phyloP scores from a whole-genome alignment of 805 yeast species.

The Danielia reshetovae region DNA sequence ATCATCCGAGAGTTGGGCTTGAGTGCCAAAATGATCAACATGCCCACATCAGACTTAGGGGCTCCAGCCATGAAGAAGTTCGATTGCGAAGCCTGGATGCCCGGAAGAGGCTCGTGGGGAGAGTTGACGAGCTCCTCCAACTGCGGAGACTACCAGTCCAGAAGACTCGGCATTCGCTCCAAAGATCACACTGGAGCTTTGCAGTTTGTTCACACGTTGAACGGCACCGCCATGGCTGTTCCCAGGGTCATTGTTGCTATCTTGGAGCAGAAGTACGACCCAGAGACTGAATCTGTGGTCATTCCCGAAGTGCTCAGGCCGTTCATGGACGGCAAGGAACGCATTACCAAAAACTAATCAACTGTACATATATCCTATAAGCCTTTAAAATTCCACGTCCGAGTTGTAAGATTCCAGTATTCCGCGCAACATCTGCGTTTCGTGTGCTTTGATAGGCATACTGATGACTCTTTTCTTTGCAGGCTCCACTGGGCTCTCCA shows the following conservation, averaged over 20 bases:
- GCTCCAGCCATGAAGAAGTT: slow-evolving; percentile 89
- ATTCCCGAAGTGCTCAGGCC: slow-evolving; percentile 68
- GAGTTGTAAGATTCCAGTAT: slow-evolving; percentile 12
- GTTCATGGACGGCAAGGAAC: slow-evolving; percentile 64
- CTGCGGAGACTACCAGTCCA: slow-evolving; percentile 86
- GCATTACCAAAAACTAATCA: slow-evolving; percentile 16
- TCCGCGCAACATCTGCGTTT: too few relatives aligned
- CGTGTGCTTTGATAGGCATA: slow-evolving; percentile 7
- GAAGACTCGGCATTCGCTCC: slow-evolving; percentile 71
- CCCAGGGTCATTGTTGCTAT: slow-evolving; percentile 88
- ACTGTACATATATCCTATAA: background rate
- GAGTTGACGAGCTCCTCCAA: slow-evolving; percentile 89
- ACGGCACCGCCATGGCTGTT: slow-evolving; percentile 94
- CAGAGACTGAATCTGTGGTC: slow-evolving; percentile 44
- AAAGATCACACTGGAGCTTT: slow-evolving; percentile 30
- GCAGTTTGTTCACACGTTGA: slow-evolving; percentile 74
- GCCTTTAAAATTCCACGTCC: slow-evolving; percentile 10
- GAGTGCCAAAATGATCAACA: slow-evolving; percentile 73
- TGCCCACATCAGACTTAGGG: slow-evolving; percentile 91
- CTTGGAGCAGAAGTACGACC: slow-evolving; percentile 79
- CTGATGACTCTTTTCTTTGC: slow-evolving; percentile 6
- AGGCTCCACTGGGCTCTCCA: background rate
- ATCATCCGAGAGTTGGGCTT: slow-evolving; percentile 68
- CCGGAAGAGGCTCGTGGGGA: slow-evolving; percentile 91
- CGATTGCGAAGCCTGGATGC: slow-evolving; percentile 98